Evolutionary conservation across 352 stramenopile species (phyloP), one percentile per base, ranked within the genome.

Genomic region (Pythium aphanidermatum): DNA sequence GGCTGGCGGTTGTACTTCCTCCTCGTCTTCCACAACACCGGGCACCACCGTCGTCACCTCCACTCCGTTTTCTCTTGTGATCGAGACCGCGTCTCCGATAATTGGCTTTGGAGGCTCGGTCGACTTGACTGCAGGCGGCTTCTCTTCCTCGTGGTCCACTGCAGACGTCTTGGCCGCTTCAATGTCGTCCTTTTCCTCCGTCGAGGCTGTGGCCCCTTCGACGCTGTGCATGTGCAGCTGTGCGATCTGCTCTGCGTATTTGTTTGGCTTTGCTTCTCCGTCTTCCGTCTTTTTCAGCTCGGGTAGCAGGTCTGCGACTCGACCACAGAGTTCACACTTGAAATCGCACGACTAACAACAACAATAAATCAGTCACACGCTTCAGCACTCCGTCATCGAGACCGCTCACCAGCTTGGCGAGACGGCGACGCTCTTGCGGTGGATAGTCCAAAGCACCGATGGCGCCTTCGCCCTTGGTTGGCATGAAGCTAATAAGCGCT

Each of bases 401-500:
- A 54, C 14, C 12, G 46, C 20, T 26, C 48, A 89, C 80, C 63
- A 88, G 51, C 25, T 80, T 74, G 0, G 81, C 81, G 10, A 92
- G 56, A 24, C 60, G 53, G 13, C 67, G 74, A 2, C 81, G 66
- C 40, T 91, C 77, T 9, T 84, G 69, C 16, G 74, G 56, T 12
- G 75, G 62, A 46, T 86, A 92, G 32, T 92, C 79, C 20, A 95
- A 59, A 2, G 80, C 75, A 8, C 83, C 83, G 41, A 95, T 92
- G 4, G 83, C 83, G 10, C 83, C 83, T 39, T 91, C 80, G 25
- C 78, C 78, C 49, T 90, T 89, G 3, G 80, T 89, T 9, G 95
- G 96, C 55, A 99, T 93, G 62, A 99, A 99, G 60, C 83, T 97
- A 53, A 98, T 98, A 1, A 99, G 67, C 30, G 96, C 96, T 60